phyloP scores from a whole-genome alignment of 139 green algal species.

The Trebouxia sp. region DNA sequence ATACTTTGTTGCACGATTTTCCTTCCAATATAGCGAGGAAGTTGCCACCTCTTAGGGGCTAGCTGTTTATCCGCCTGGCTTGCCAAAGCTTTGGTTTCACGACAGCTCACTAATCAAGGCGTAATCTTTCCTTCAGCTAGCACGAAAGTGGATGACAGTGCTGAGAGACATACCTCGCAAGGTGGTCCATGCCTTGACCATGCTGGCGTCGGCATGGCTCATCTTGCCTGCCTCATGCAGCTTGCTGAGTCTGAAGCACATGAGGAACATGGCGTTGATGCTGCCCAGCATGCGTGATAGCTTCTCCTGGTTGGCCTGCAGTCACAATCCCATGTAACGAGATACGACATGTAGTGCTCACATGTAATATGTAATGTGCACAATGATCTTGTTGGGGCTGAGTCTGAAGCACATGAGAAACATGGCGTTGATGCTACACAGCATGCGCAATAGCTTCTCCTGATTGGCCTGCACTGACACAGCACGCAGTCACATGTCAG shows the following conservation, averaged over 20 bases:
- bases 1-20: too few species aligned
- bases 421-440: conserved; percentile 80
- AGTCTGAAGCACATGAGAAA: conserved; percentile 81
- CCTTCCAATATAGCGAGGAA: too few species aligned
- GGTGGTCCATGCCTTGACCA: conserved; percentile 93
- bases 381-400: too few species aligned
- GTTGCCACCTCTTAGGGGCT: too few species aligned
- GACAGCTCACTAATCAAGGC: neutral
- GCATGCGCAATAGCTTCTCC: conserved; percentile 90
- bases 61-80: too few species aligned
- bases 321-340: neutral
- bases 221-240: conserved; percentile 84
- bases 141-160: too few species aligned
- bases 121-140: neutral
- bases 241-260: conserved; percentile 78
- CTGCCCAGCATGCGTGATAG: conserved; percentile 87
- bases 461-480: conserved; percentile 51
- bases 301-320: conserved; percentile 72
- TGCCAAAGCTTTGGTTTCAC: too few species aligned
- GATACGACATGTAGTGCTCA: too few species aligned
- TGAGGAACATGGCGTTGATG: conserved; percentile 80
- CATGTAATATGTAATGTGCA: too few species aligned
- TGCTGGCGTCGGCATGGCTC: conserved; percentile 79
- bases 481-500: too few species aligned
- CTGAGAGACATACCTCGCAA: conserved; percentile 44